Percentiles rank a stretch among this genome's conserved stretches.
phyloP scores from a whole-genome alignment of 2,329 filamentous ascomycete species.

The Monosporascus sp. region DNA sequence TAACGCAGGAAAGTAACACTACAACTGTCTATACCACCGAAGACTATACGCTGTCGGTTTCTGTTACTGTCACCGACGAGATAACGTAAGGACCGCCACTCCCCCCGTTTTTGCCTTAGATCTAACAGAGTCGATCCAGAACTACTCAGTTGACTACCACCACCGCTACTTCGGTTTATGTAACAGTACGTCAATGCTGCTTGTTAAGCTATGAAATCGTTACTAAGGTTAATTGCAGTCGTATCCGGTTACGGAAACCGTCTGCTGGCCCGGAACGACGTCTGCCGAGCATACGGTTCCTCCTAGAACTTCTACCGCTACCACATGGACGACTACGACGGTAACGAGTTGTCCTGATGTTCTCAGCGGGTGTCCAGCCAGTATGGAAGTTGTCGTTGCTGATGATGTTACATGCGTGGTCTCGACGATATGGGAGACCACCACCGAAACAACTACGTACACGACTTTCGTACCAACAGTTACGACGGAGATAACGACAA shows the following conservation, averaged over 20 bases:
- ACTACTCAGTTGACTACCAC: conserved; percentile 3
- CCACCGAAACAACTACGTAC: conserved; percentile 5
- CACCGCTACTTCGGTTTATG: background rate
- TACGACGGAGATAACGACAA: background rate
- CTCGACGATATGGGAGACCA: conserved; percentile 2
- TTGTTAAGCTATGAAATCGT: background rate
- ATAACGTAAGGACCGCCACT: background rate
- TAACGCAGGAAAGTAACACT: conserved; percentile 10
- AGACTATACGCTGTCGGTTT: conserved; percentile 4
- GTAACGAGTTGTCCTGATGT: background rate
- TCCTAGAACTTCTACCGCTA: background rate
- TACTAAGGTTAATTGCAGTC: background rate
- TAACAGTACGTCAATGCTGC: conserved; percentile 1
- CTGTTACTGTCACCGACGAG: conserved; percentile 6
- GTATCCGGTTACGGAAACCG: background rate
- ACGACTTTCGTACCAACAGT: conserved; percentile 1
- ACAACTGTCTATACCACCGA: conserved; percentile 6
- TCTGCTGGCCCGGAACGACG: background rate
- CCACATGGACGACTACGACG: conserved; percentile 1
- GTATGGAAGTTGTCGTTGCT: background rate
- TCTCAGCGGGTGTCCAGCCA: background rate
- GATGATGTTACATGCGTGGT: background rate
- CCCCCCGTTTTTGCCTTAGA: background rate
- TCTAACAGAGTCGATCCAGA: background rate
- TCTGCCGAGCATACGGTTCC: too few relatives aligned